A percentile compares a stretch with the other conserved stretches of the same genome.
phyloP scores from a whole-genome alignment of 2,329 filamentous ascomycete genomes.

The Aureobasidium sp. region DNA sequence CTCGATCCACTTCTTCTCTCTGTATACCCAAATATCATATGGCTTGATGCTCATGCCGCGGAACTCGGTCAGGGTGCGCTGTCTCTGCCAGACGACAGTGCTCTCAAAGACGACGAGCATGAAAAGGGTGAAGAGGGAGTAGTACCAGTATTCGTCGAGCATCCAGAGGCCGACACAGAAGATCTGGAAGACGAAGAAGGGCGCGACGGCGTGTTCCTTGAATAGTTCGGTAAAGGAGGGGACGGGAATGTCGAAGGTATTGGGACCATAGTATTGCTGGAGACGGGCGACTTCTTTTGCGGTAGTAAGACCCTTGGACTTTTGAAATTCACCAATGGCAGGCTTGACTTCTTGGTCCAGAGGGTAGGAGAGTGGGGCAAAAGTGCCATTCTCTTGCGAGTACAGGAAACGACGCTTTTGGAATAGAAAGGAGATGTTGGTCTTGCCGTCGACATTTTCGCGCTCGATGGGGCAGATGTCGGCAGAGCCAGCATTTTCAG shows the following conservation, averaged over 20 bases:
- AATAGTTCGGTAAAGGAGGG: slow-evolving; percentile 93
- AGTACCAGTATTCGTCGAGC: slow-evolving; percentile 99
- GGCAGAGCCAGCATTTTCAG: slow-evolving; percentile 77
- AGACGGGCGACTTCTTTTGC: slow-evolving; percentile 69
- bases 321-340: slow-evolving; percentile 67
- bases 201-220: slow-evolving; percentile 95
- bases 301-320: slow-evolving; percentile 64
- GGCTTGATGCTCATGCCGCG: slow-evolving; percentile 99
- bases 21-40: slow-evolving; percentile 86
- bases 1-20: slow-evolving; percentile 80
- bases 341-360: slow-evolving; percentile 84
- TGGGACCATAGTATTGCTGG: slow-evolving; percentile 88
- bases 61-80: slow-evolving; percentile 92
- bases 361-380: slow-evolving; percentile 71
- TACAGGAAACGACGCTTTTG: slow-evolving; percentile 97
- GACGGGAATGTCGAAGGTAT: slow-evolving; percentile 96
- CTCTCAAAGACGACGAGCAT: slow-evolving; percentile 98
- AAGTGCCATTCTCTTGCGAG: slow-evolving; percentile 60
- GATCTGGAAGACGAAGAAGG: slow-evolving; percentile 98
- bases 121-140: slow-evolving; percentile 95
- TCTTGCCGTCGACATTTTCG: slow-evolving; percentile 68
- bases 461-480: slow-evolving; percentile 78
- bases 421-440: slow-evolving; percentile 82
- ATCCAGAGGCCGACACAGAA: slow-evolving; percentile 99
- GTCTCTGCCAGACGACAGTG: slow-evolving; percentile 97